Evolutionary conservation across 2,329 filamentous ascomycete genomes (phyloP).

Genomic region (Grosmannia clavigera): DNA sequence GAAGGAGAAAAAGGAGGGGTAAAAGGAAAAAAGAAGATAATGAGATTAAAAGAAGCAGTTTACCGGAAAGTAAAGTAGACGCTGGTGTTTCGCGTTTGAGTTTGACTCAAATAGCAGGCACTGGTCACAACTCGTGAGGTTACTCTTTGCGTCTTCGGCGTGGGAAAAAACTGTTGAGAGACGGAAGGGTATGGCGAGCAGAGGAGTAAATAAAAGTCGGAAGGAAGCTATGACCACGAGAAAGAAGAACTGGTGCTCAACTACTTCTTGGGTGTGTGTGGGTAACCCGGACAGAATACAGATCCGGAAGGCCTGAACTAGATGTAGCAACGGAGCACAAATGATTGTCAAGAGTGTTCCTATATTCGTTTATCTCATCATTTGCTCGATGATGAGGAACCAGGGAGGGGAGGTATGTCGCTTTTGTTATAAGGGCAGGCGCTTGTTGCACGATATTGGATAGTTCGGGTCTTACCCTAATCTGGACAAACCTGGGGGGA

Average conservation of each 20-base stretch:
- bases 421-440: background rate
- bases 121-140: background rate
- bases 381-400: background rate
- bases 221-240: background rate
- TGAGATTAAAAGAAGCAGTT: background rate
- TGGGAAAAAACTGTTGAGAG: background rate
- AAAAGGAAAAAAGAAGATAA: background rate
- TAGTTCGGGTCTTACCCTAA: constrained; percentile 3
- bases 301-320: background rate
- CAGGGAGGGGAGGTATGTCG: background rate
- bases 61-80: background rate
- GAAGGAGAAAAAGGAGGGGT: background rate
- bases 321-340: background rate
- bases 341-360: background rate
- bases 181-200: background rate
- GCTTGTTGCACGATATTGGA: constrained; percentile 3
- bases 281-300: background rate
- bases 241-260: background rate
- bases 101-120: background rate
- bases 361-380: background rate
- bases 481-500: background rate
- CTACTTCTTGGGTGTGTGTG: background rate
- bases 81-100: background rate
- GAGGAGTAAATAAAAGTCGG: background rate
- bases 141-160: background rate